Evolutionary conservation across 2,329 filamentous ascomycete genomes (phyloP).

Genomic region (Ophiocordyceps camponoti-rufipedis): DNA sequence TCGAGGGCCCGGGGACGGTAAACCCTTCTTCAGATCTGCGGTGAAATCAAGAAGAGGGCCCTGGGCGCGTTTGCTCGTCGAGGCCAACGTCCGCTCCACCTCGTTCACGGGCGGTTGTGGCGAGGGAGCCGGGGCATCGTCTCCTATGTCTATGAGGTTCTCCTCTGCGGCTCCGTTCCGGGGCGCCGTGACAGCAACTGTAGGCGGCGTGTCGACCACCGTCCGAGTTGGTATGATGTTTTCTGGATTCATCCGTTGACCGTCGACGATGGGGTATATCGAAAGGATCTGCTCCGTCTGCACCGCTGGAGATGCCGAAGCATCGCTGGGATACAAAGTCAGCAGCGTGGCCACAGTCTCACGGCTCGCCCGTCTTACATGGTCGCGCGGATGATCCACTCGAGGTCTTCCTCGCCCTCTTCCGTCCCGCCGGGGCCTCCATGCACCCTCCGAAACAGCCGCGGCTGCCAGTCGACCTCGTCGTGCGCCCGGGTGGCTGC

Average conservation of each 20-base stretch:
- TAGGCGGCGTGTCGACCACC: not conserved
- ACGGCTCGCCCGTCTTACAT: slow-evolving; percentile 37
- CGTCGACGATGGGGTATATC: slow-evolving; percentile 69
- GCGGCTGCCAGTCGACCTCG: slow-evolving; percentile 72
- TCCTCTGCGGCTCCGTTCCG: slow-evolving; percentile 6
- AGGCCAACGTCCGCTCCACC: slow-evolving; percentile 23
- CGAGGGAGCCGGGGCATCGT: slow-evolving; percentile 7
- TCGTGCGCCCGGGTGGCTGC: slow-evolving; percentile 63
- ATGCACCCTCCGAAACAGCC: slow-evolving; percentile 61
- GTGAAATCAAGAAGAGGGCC: slow-evolving; percentile 39
- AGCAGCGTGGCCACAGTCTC: not conserved
- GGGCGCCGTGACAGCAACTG: not conserved
- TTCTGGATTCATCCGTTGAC: slow-evolving; percentile 42
- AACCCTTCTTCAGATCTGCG: slow-evolving; percentile 29
- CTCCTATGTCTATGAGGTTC: slow-evolving; percentile 40
- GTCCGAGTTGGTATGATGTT: slow-evolving; percentile 34
- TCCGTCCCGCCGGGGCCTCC: slow-evolving; percentile 53
- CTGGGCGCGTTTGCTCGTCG: slow-evolving; percentile 26
- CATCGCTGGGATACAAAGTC: slow-evolving; percentile 10
- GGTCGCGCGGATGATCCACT: slow-evolving; percentile 83
- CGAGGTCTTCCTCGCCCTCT: slow-evolving; percentile 72
- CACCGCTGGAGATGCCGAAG: slow-evolving; percentile 39
- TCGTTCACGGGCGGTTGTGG: slow-evolving; percentile 11
- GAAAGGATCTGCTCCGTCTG: slow-evolving; percentile 69
- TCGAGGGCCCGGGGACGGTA: slow-evolving; percentile 16